A percentile compares a stretch with the other conserved stretches of the same genome.
phyloP scores from a whole-genome alignment of 2,329 filamentous ascomycete species.

The Xylaria sp. region DNA sequence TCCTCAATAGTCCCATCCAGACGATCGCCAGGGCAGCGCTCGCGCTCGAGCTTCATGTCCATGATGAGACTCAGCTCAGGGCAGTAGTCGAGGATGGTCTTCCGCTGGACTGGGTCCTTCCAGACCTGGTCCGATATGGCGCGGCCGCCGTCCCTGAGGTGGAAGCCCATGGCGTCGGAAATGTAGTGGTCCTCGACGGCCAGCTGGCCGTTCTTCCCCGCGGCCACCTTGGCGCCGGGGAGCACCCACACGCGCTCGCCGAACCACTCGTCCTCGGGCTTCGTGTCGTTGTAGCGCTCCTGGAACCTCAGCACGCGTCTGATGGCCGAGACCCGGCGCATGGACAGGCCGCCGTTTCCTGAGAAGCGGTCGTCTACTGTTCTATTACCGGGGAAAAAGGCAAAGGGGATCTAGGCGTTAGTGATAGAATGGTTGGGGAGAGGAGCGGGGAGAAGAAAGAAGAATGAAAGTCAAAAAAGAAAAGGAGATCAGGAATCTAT shows the following conservation, averaged over 20 bases:
- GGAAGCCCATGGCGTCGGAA: conserved; percentile 65
- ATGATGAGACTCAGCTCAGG: conserved; percentile 66
- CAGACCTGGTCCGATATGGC: conserved; percentile 59
- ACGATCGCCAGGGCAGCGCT: conserved; percentile 57
- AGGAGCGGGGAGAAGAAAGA: neutral
- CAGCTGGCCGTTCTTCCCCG: conserved; percentile 54
- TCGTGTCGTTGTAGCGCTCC: conserved; percentile 60
- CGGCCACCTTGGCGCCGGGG: conserved; percentile 61
- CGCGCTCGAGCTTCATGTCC: conserved; percentile 65
- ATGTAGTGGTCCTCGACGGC: conserved; percentile 62
- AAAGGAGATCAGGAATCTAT: neutral
- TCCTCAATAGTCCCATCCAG: conserved; percentile 29
- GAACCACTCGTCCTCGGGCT: conserved; percentile 68
- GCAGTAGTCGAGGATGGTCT: conserved; percentile 65
- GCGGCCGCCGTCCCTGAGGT: conserved; percentile 59
- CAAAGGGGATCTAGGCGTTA: conserved; percentile 13
- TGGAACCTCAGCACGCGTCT: conserved; percentile 61
- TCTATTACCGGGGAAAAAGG: conserved; percentile 42
- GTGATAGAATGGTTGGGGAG: neutral
- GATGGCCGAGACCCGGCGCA: conserved; percentile 64
- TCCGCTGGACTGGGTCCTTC: conserved; percentile 57
- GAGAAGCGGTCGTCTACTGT: conserved; percentile 57
- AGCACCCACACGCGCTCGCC: conserved; percentile 59
- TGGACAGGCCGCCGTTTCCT: conserved; percentile 65
- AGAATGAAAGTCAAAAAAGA: neutral